phyloP scores from a whole-genome alignment of 2,329 filamentous ascomycete genomes.

The Ophiostoma ulmi region DNA sequence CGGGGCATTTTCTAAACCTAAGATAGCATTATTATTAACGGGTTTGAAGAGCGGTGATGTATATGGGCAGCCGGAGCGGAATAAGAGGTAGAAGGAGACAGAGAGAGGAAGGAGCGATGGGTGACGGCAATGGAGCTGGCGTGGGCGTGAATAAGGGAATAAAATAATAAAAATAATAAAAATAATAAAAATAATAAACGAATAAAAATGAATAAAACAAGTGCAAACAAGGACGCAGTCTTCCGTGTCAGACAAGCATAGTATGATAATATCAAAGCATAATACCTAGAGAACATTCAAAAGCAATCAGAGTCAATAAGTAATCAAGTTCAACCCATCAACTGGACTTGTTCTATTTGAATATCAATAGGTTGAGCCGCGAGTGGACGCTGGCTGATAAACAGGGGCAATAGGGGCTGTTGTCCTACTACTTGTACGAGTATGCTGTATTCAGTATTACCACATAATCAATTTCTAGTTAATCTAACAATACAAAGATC shows the following conservation, averaged over 20 bases:
- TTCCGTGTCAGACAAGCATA: background rate
- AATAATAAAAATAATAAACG: background rate
- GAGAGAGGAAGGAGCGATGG: background rate
- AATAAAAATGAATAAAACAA: background rate
- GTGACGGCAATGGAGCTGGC: background rate
- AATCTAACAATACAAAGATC: background rate
- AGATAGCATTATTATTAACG: background rate
- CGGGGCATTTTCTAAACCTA: background rate
- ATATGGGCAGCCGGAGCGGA: background rate
- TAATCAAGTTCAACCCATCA: background rate
- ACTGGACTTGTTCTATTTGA: slow-evolving; percentile 1
- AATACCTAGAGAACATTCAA: background rate
- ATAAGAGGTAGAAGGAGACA: background rate
- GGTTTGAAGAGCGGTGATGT: slow-evolving; percentile 3
- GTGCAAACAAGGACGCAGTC: background rate
- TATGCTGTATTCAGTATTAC: background rate
- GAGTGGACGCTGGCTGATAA: background rate
- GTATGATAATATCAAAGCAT: background rate
- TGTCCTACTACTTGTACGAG: background rate
- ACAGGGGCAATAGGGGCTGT: background rate
- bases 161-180: background rate
- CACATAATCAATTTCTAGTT: background rate
- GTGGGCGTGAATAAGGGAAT: background rate
- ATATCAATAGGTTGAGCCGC: slow-evolving; percentile 5
- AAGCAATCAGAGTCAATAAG: background rate